Conservation (phyloP, 768 basidiomycete genomes). For the Lactifluus subvellereus region DNA sequence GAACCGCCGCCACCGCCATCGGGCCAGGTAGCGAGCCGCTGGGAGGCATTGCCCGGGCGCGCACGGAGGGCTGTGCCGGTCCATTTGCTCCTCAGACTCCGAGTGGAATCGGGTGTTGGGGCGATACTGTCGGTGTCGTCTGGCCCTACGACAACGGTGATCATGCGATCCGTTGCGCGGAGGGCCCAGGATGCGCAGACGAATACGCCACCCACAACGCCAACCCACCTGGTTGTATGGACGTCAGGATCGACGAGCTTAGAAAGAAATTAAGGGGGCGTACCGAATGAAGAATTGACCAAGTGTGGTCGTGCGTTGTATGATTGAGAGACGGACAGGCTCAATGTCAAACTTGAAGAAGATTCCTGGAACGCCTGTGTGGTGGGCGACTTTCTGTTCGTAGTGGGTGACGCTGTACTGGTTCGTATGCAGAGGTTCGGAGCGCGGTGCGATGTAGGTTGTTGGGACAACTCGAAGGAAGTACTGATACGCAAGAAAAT, state of each 20-base stretch:
- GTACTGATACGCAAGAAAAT: constrained; percentile 89
- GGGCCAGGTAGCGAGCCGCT: constrained; percentile 37
- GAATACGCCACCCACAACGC: constrained; percentile 91
- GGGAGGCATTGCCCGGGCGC: constrained; percentile 34
- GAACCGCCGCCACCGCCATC: constrained; percentile 39
- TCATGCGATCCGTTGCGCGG: constrained; percentile 38
- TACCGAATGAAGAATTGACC: constrained; percentile 74
- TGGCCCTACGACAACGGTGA: constrained; percentile 50
- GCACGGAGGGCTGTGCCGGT: constrained; percentile 58
- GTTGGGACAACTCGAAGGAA: constrained; percentile 95
- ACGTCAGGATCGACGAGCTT: background rate
- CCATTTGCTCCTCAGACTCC: constrained; percentile 61
- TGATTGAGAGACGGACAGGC: constrained; percentile 76
- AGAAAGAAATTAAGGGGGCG: constrained; percentile 1
- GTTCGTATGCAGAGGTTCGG: constrained; percentile 58
- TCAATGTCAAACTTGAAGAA: constrained; percentile 99
- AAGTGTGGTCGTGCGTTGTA: constrained; percentile 82
- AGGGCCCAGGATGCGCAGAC: constrained; percentile 61
- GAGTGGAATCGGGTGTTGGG: constrained; percentile 52
- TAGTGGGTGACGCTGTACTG: constrained; percentile 97
- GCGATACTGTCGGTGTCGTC: constrained; percentile 64
- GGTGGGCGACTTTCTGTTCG: constrained; percentile 64
- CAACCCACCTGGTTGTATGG: constrained; percentile 49
- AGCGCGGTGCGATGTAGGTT: constrained; percentile 76
- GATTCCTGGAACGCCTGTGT: constrained; percentile 82